Percentiles rank a stretch among this genome's conserved stretches.
phyloP scores from a whole-genome alignment of 805 yeast genomes.

The Pichia cephalocereana region DNA sequence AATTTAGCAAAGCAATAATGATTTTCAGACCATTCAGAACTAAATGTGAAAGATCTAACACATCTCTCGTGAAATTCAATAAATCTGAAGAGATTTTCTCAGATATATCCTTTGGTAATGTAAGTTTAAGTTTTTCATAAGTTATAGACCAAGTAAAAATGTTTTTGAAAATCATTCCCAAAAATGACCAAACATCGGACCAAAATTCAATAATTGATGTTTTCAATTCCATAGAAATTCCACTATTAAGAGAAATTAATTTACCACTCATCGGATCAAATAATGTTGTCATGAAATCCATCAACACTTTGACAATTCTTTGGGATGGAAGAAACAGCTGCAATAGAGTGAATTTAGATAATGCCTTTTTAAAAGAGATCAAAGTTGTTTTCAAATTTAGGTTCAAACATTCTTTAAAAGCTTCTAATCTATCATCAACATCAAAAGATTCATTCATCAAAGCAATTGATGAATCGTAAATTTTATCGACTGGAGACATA shows the following conservation, averaged over 20 bases:
- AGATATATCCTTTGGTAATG: constrained; percentile 12
- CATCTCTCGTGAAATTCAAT: constrained; percentile 74
- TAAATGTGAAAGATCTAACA: constrained; percentile 65
- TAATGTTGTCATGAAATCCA: constrained; percentile 60
- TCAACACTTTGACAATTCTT: constrained; percentile 59
- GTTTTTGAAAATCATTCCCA: constrained; percentile 56
- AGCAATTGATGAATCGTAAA: constrained; percentile 64
- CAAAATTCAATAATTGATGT: constrained; percentile 41
- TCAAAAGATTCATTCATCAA: constrained; percentile 70
- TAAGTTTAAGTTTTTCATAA: constrained; percentile 21
- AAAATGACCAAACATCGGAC: constrained; percentile 63
- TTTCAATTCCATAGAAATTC: constrained; percentile 11
- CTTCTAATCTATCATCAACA: constrained; percentile 71
- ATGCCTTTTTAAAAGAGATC: constrained; percentile 29
- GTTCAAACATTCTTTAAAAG: constrained; percentile 47
- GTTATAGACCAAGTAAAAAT: constrained; percentile 67
- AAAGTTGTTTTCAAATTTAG: constrained; percentile 38
- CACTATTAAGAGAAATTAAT: constrained; percentile 14
- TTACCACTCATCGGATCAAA: constrained; percentile 62
- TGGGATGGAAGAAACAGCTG: constrained; percentile 17
- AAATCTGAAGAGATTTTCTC: constrained; percentile 18
- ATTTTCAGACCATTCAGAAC: constrained; percentile 58
- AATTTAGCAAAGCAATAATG: constrained; percentile 24
- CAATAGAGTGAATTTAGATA: constrained; percentile 10
- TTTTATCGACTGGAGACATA: constrained; percentile 47